A percentile compares a stretch with the other conserved stretches of the same genome.
phyloP scores from a whole-genome alignment of 2,329 filamentous ascomycete genomes.

The Cercospora berteroae region DNA sequence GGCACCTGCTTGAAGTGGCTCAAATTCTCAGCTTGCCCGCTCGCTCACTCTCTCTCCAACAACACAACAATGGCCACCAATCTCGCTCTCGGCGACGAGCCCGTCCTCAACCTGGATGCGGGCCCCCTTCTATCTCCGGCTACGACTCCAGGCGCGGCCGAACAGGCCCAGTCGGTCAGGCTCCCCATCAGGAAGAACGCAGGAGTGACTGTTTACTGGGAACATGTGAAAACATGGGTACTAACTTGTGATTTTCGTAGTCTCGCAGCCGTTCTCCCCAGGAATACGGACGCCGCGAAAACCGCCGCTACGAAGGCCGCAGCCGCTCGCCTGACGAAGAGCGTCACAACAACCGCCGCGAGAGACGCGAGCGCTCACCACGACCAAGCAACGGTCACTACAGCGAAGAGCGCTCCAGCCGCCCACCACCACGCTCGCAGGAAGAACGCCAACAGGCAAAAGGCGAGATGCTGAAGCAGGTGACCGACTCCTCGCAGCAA shows the following conservation, averaged over 20 bases:
- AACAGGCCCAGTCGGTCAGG: not conserved
- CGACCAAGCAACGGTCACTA: constrained; percentile 70
- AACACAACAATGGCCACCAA: not conserved
- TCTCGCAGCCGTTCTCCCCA: constrained; percentile 2
- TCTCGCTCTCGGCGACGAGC: no score
- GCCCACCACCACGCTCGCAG: constrained; percentile 59
- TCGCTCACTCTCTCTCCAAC: not conserved
- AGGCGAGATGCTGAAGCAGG: constrained; percentile 93
- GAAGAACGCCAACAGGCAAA: constrained; percentile 82
- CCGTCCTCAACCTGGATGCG: no score
- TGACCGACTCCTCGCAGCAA: constrained; percentile 93
- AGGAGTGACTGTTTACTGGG: not conserved
- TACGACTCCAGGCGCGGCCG: no score
- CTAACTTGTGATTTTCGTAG: constrained; percentile 7
- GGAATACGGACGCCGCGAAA: constrained; percentile 56
- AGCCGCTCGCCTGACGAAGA: constrained; percentile 26
- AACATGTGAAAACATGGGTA: not conserved
- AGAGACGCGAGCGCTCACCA: constrained; percentile 62
- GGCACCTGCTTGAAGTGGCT: not conserved
- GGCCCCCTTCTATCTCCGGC: no score
- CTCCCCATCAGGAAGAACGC: not conserved
- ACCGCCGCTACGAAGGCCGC: constrained; percentile 24
- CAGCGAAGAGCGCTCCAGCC: constrained; percentile 51
- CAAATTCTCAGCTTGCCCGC: not conserved
- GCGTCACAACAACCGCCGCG: constrained; percentile 43